Percentiles rank a stretch among this genome's conserved stretches.
These are phyloP conservation scores for Elaeis oleifera DNA, from an alignment of 202 grass and related monocot genomes.

Conservation along the genomic window DNA sequence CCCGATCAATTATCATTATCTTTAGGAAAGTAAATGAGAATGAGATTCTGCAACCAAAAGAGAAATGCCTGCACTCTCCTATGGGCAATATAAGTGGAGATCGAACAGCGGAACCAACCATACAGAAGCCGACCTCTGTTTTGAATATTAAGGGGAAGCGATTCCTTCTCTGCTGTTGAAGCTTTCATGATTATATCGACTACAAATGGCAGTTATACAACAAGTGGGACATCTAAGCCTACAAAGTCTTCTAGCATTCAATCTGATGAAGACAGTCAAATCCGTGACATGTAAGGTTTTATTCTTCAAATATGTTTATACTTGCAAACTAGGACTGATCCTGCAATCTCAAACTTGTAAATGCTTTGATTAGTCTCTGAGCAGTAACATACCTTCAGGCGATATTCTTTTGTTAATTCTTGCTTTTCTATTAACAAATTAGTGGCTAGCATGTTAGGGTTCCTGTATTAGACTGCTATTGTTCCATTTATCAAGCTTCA, in stretches of 20 bases:
- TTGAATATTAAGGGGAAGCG: conserved; percentile 12
- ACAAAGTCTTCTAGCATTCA: conserved; percentile 36
- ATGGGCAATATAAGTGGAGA: conserved; percentile 25
- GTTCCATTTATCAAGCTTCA: too few species aligned
- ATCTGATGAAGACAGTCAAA: conserved; percentile 22
- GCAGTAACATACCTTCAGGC: too few species aligned
- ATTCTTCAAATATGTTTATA: too few species aligned
- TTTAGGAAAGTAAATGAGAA: conserved; percentile 28
- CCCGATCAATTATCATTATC: conserved; percentile 28
- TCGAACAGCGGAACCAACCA: conserved; percentile 32
- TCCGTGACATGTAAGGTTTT: conserved; percentile 44
- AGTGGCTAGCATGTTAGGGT: too few species aligned
- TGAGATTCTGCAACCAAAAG: conserved; percentile 19
- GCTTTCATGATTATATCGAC: conserved; percentile 26
- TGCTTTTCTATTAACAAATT: too few species aligned
- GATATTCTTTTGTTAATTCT: too few species aligned
- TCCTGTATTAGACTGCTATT: too few species aligned
- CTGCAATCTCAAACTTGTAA: too few species aligned
- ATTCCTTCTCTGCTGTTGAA: conserved; percentile 23
- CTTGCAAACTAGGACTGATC: too few species aligned
- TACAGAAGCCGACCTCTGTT: conserved; percentile 11
- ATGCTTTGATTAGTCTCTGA: too few species aligned
- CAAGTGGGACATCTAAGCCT: conserved; percentile 29
- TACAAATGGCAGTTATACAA: conserved; percentile 24
- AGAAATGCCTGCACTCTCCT: conserved; percentile 12